Evolutionary conservation across 495 filamentous ascomycete genomes (phyloP).

Genomic region (Aspergillus wentii): DNA sequence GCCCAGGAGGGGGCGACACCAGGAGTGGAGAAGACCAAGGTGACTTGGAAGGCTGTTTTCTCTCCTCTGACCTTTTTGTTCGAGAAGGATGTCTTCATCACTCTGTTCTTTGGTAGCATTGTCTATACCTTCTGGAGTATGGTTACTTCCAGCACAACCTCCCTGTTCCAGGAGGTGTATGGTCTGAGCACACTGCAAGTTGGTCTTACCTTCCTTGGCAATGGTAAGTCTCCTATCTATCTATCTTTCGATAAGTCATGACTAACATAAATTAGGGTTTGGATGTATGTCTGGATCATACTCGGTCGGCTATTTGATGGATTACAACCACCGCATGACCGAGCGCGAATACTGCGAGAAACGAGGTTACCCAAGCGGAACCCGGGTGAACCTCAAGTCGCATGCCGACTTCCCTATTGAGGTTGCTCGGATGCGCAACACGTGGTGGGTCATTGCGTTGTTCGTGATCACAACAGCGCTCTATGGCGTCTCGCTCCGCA

Average conservation of each 20-base stretch:
- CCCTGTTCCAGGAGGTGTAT: constrained; percentile 30
- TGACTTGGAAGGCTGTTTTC: constrained; percentile 29
- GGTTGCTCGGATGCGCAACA: constrained; percentile 39
- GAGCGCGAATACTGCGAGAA: constrained; percentile 33
- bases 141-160: constrained; percentile 43
- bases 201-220: constrained; percentile 38
- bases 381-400: constrained; percentile 33
- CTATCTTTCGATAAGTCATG: not conserved
- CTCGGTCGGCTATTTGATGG: constrained; percentile 35
- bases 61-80: constrained; percentile 33
- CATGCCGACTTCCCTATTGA: constrained; percentile 50
- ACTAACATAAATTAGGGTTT: constrained; percentile 17
- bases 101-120: constrained; percentile 40
- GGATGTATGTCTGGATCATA: constrained; percentile 34
- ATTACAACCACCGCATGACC: constrained; percentile 30
- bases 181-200: constrained; percentile 30
- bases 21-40: constrained; percentile 18
- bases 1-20: constrained; percentile 13
- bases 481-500: constrained; percentile 22
- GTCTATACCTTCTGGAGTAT: constrained; percentile 49
- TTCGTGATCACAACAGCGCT: constrained; percentile 29
- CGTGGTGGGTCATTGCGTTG: constrained; percentile 34
- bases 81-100: constrained; percentile 42
- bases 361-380: constrained; percentile 35
- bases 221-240: constrained; percentile 18